Percentiles rank a stretch among this genome's conserved stretches.
phyloP scores from a whole-genome alignment of 257 asterid genomes.

The Thymus quinquecostatus region DNA sequence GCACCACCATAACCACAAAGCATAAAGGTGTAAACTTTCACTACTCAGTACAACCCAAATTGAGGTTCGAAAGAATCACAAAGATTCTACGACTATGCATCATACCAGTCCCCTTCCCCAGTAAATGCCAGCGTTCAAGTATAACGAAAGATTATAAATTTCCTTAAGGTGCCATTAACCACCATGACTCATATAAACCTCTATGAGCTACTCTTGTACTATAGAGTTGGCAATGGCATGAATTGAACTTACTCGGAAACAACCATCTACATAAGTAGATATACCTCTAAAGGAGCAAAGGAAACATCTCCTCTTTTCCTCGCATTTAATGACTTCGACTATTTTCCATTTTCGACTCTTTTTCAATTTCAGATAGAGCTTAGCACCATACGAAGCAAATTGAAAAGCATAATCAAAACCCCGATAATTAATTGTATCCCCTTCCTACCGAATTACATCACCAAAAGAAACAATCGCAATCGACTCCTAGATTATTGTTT shows the following conservation, averaged over 20 bases:
- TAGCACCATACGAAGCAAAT: not conserved
- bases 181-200: not conserved
- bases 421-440: too few relatives aligned
- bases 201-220: not conserved
- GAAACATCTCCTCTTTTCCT: not conserved
- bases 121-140: not conserved
- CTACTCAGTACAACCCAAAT: not conserved
- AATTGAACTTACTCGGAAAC: not conserved
- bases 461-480: not conserved
- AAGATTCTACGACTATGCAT: not conserved
- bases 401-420: too few relatives aligned
- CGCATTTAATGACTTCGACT: not conserved
- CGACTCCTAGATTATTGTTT: not conserved
- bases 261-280: not conserved
- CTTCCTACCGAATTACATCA: too few relatives aligned
- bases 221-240: not conserved
- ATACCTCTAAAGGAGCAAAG: not conserved
- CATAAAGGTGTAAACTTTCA: not conserved
- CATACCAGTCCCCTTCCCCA: not conserved
- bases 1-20: not conserved
- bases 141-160: not conserved
- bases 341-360: not conserved
- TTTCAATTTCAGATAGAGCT: not conserved
- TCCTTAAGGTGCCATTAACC: not conserved
- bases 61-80: conserved; percentile 10